A percentile compares a stretch with the other conserved stretches of the same genome.
Conservation (phyloP, 768 basidiomycete genomes). For the Phylloporus rhodoxanthus region DNA sequence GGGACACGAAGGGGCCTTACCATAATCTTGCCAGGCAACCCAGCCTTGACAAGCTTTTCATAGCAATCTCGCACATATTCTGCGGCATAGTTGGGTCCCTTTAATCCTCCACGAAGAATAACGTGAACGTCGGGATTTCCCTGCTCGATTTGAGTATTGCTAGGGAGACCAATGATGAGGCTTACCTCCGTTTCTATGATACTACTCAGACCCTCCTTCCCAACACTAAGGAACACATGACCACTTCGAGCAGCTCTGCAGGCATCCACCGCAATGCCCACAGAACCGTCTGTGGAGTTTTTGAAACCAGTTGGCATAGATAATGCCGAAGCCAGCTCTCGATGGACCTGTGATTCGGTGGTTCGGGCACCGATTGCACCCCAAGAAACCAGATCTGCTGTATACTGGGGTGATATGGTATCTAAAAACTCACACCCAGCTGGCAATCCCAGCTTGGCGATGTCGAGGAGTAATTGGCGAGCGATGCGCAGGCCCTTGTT, state of each 20-base stretch:
- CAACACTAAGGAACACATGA: conserved; percentile 95
- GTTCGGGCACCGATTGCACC: conserved; percentile 94
- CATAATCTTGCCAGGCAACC: conserved; percentile 79
- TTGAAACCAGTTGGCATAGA: conserved; percentile 98
- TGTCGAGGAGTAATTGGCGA: conserved; percentile 78
- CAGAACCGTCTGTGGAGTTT: conserved; percentile 92
- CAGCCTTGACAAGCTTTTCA: conserved; percentile 72
- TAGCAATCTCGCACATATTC: conserved; percentile 75
- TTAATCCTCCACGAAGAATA: conserved; percentile 85
- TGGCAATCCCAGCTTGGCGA: conserved; percentile 87
- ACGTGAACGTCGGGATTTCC: conserved; percentile 91
- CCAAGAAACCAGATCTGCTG: conserved; percentile 90
- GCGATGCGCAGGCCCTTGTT: conserved; percentile 92
- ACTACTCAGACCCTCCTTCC: conserved; percentile 91
- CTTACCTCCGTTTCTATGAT: conserved; percentile 89
- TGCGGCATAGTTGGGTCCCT: conserved; percentile 83
- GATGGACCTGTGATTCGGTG: conserved; percentile 90
- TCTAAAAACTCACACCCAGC: conserved; percentile 96
- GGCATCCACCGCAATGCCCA: conserved; percentile 90
- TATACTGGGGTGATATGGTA: conserved; percentile 77
- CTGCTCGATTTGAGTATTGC: conserved; percentile 33
- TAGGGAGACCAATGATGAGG: background rate
- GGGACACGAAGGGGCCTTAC: conserved; percentile 35
- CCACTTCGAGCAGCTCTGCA: conserved; percentile 86
- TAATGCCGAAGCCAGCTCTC: conserved; percentile 80